phyloP scores from a whole-genome alignment of 352 stramenopile genomes.

The Phytophthora podocarpi region DNA sequence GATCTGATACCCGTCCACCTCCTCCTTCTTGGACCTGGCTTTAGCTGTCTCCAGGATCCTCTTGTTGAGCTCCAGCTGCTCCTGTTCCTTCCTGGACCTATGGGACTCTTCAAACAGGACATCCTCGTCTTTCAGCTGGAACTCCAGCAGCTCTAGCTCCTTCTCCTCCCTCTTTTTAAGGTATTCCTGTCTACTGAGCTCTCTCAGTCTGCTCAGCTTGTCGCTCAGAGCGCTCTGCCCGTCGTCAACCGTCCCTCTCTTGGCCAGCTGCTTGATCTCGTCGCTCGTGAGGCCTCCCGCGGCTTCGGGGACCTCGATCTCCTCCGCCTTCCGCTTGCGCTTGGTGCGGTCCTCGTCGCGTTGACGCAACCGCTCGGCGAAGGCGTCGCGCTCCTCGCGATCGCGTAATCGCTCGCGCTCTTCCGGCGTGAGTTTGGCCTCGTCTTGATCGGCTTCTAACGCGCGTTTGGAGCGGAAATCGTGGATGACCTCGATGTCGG shows the following conservation, averaged over 20 bases:
- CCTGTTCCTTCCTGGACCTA: constrained; percentile 71
- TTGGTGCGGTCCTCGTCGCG: constrained; percentile 80
- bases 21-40: constrained; percentile 56
- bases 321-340: constrained; percentile 55
- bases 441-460: constrained; percentile 31
- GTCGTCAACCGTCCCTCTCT: constrained; percentile 68
- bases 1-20: constrained; percentile 92
- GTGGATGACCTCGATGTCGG: constrained; percentile 42
- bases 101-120: constrained; percentile 82
- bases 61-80: constrained; percentile 85
- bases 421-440: constrained; percentile 32
- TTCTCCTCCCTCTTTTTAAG: constrained; percentile 98
- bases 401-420: constrained; percentile 63
- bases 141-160: constrained; percentile 94
- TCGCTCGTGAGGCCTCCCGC: constrained; percentile 56
- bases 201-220: constrained; percentile 79
- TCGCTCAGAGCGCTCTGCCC: constrained; percentile 45
- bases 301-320: constrained; percentile 34
- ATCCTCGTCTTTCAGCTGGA: constrained; percentile 77
- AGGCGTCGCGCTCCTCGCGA: constrained; percentile 79
- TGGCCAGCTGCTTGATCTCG: constrained; percentile 87
- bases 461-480: constrained; percentile 53
- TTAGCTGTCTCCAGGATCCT: constrained; percentile 92
- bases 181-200: constrained; percentile 96
- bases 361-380: constrained; percentile 76